A percentile compares a stretch with the other conserved stretches of the same genome.
Conservation (phyloP, 148 eudicot genomes). For the Amaranthus hypochondriacus region DNA sequence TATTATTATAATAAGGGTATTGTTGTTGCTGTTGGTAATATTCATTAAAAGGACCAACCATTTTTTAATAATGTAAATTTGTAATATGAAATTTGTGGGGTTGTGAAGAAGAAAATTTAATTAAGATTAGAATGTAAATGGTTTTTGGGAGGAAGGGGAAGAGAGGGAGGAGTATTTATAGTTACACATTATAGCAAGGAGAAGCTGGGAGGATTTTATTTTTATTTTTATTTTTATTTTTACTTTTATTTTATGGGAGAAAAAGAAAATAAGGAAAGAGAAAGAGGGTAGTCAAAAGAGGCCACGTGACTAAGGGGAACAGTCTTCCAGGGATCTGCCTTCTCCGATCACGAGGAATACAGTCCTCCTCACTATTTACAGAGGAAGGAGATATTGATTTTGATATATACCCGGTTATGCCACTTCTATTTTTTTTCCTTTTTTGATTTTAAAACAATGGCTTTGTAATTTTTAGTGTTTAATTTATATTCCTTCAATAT, state of each 20-base stretch:
- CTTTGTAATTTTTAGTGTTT: neutral
- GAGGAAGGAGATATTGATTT: neutral
- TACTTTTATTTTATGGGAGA: neutral
- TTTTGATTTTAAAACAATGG: neutral
- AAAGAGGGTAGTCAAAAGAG: conserved; percentile 47
- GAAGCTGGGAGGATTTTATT: neutral
- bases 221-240: too few relatives aligned
- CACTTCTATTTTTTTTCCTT: neutral
- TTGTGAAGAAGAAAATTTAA: neutral
- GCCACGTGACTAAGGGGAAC: conserved; percentile 83
- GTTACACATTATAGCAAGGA: neutral
- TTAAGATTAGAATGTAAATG: neutral
- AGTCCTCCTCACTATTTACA: neutral
- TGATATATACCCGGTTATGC: neutral
- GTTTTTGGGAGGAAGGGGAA: neutral
- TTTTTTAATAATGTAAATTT: neutral
- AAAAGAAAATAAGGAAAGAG: neutral
- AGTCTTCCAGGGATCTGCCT: conserved; percentile 91
- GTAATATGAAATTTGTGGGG: neutral
- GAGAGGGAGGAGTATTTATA: conserved; percentile 22
- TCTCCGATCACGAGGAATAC: conserved; percentile 92
- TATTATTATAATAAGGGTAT: conserved; percentile 16
- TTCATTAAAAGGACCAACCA: conserved; percentile 47
- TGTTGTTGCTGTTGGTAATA: conserved; percentile 23
- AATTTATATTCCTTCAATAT: too few relatives aligned